Percentiles rank a stretch among this genome's conserved stretches.
Conservation (phyloP, 1,284 basidiomycete species). For the Cutaneotrichosporon dermatis region DNA sequence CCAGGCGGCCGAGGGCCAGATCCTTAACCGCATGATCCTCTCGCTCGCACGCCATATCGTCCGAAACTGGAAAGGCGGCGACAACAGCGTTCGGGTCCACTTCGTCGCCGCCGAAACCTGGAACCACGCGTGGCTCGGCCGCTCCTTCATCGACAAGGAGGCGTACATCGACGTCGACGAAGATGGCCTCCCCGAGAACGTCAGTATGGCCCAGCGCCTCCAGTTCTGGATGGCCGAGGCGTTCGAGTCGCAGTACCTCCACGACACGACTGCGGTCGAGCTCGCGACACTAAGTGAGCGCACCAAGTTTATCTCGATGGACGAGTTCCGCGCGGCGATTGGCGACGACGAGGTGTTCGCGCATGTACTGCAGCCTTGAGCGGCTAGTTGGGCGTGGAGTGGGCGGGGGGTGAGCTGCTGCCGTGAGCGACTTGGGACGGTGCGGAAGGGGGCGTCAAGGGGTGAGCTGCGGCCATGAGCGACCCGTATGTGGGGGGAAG, state of each 20-base stretch:
- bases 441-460: no score
- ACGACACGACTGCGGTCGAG: neutral
- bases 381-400: no score
- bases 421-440: no score
- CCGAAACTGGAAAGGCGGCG: no score
- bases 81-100: neutral
- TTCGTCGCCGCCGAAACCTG: neutral
- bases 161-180: neutral
- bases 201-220: neutral
- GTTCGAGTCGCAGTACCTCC: neutral
- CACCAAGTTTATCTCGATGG: neutral
- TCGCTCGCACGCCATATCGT: neutral
- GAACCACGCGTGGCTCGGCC: neutral
- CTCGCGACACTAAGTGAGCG: neutral
- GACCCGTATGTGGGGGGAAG: no score
- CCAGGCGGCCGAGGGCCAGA: neutral
- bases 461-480: no score
- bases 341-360: neutral
- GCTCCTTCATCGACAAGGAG: neutral
- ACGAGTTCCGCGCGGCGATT: neutral
- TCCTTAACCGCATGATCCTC: neutral
- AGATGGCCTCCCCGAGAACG: neutral
- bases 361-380: neutral
- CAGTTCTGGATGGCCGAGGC: neutral
- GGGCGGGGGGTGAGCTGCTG: no score